Evolutionary conservation across 176 grass and related monocot genomes (phyloP), one percentile per base, ranked within the genome.

Genomic region (Cenchrus fungigraminus): DNA sequence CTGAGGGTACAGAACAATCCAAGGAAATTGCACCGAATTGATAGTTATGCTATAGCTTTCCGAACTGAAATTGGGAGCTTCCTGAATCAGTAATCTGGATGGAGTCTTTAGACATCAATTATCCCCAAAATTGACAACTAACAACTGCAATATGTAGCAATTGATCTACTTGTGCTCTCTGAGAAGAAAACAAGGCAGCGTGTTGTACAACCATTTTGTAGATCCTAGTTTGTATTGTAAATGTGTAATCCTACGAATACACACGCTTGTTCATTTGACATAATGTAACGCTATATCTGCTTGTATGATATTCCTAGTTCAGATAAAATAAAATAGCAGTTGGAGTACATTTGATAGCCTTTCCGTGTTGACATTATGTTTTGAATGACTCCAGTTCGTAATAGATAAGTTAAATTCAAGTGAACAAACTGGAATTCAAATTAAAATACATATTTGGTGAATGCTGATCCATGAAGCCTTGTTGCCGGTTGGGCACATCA

Each of bases 1-100:
- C 67, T 11, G 83, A 92, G 59, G 57, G 70, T 56, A 85, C 63
- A 1, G 65, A 86, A 19, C 71, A 83, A 85, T 81, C 87, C 9
- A 20, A 19, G 28, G 56, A 79, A 79, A 13, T 32, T 32, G 2
- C 9, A 0, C 29, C 0, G 14, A 59, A 68, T 60, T 22, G 14
- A 37, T 55, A 40, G 37, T 40, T 40, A 40, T 40, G 53, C 32
- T 52, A 17, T 8, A 74, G 15, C 25, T 19, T 54, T 34, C 50
- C 19, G 50, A 55, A 74, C 15, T 37, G 17, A 80, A 74, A 9
- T 0, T n/a, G 77, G 46, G 10, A 79, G 32, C 32, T 74, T 66
- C 62, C 7, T 87, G 49, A 73, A 29, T 4, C 32, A 32, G 31
- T 25, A 14, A 8, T 25, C 44, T 73, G 4, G 56, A 57, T 50